Percentiles rank a stretch among this genome's conserved stretches.
Conservation (phyloP, 495 filamentous ascomycete species). For the Choiromyces venosus region DNA sequence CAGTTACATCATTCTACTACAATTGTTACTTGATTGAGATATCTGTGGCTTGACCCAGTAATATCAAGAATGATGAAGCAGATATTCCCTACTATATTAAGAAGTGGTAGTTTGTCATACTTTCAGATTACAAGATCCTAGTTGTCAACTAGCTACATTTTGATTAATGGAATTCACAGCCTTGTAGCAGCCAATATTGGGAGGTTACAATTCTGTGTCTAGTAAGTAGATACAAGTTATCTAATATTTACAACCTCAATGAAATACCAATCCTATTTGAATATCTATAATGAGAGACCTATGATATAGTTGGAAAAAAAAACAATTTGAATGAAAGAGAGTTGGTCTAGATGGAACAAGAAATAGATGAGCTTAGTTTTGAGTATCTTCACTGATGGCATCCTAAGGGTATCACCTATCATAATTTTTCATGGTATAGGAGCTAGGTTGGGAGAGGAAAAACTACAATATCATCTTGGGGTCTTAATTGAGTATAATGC, state of each 20-base stretch:
- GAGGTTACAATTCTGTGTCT: neutral
- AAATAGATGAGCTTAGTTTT: constrained; percentile 7
- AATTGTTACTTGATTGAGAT: no score
- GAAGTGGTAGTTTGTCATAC: no score
- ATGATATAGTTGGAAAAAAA: neutral
- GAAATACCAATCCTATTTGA: constrained; percentile 6
- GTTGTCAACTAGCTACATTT: constrained; percentile 18
- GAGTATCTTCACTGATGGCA: constrained; percentile 8
- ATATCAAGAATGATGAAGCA: no score
- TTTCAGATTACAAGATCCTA: constrained; percentile 5
- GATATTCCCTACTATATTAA: no score
- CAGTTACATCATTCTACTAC: no score
- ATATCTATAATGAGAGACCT: constrained; percentile 8
- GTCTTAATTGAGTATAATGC: constrained; percentile 10
- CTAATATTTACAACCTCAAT: neutral
- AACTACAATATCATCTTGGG: neutral
- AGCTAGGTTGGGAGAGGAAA: neutral
- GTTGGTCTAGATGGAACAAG: constrained; percentile 11
- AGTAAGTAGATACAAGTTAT: neutral
- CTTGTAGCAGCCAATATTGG: neutral
- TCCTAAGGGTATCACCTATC: neutral
- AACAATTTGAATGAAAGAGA: constrained; percentile 4
- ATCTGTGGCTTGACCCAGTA: no score
- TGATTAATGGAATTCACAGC: constrained; percentile 5
- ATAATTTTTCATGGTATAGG: constrained; percentile 10